These are phyloP conservation scores for Gnomoniopsis sp. DNA, from an alignment of 2,329 filamentous ascomycete genomes.

Conservation along the genomic window DNA sequence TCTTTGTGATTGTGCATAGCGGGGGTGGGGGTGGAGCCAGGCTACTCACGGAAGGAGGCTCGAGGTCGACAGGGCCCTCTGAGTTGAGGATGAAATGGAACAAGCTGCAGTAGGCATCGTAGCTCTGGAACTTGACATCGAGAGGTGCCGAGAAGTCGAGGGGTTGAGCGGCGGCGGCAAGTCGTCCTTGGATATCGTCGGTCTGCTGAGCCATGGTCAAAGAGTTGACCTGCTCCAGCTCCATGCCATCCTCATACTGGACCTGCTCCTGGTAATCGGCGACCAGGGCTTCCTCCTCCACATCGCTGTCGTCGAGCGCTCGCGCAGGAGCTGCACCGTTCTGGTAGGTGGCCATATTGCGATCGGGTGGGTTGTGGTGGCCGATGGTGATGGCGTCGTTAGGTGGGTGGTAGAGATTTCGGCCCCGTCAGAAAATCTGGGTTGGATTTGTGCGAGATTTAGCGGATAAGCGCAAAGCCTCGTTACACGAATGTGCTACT, in stretches of 20 bases:
- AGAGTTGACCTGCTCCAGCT: slow-evolving; percentile 72
- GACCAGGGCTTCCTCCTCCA: slow-evolving; percentile 92
- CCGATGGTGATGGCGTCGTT: slow-evolving; percentile 22
- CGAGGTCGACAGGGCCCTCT: slow-evolving; percentile 95
- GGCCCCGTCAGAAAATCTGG: slow-evolving; percentile 12
- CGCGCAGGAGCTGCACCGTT: slow-evolving; percentile 59
- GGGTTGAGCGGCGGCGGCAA: slow-evolving; percentile 88
- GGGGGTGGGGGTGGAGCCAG: neutral
- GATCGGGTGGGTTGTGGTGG: slow-evolving; percentile 30
- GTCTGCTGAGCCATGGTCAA: slow-evolving; percentile 69
- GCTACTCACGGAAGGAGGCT: slow-evolving; percentile 83
- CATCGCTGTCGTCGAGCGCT: slow-evolving; percentile 76
- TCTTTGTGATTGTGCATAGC: neutral
- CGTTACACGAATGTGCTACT: slow-evolving; percentile 10
- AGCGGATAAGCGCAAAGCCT: slow-evolving; percentile 17
- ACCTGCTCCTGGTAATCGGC: slow-evolving; percentile 97
- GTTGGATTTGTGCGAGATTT: slow-evolving; percentile 10
- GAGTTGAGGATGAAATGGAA: slow-evolving; percentile 99
- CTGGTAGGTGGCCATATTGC: slow-evolving; percentile 59
- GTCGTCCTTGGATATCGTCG: slow-evolving; percentile 90
- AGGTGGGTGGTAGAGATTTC: slow-evolving; percentile 27
- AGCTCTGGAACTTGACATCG: slow-evolving; percentile 97
- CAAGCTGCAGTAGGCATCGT: slow-evolving; percentile 98
- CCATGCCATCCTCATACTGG: slow-evolving; percentile 83
- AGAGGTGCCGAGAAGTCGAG: slow-evolving; percentile 94